phyloP scores from a whole-genome alignment of 1,284 basidiomycete species.

The Melampsora americana region DNA sequence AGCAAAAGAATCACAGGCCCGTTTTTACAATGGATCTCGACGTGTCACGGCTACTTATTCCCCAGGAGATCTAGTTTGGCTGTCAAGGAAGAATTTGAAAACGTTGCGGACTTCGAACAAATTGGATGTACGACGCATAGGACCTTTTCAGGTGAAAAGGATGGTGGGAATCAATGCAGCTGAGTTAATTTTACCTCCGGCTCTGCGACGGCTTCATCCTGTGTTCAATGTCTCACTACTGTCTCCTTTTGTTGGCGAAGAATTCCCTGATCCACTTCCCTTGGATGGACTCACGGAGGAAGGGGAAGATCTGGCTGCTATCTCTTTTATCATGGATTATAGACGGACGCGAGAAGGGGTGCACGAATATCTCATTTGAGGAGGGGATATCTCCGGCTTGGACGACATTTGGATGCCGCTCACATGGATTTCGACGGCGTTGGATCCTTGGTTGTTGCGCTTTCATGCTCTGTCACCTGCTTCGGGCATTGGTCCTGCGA shows the following conservation, averaged over 20 bases:
- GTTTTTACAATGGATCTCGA: constrained; percentile 3
- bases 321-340: not conserved
- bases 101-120: not conserved
- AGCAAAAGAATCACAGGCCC: constrained; percentile 8
- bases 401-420: not conserved
- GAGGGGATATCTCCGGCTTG: not conserved
- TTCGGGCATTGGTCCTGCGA: too few relatives aligned
- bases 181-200: constrained; percentile 4
- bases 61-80: constrained; percentile 9
- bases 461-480: not conserved
- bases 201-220: not conserved
- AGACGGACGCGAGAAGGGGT: not conserved
- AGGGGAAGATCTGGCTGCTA: too few relatives aligned
- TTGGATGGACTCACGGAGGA: not conserved
- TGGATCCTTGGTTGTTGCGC: not conserved
- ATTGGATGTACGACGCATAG: constrained; percentile 7
- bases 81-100: not conserved
- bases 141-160: constrained; percentile 1
- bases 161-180: constrained; percentile 17
- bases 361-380: not conserved
- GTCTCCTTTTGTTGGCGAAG: not conserved
- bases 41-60: not conserved
- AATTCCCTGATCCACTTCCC: not conserved
- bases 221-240: constrained; percentile 33
- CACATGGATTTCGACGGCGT: not conserved